Conservation (phyloP, 2,329 filamentous ascomycete genomes). For the Pyrenophora tritici-repentis region DNA sequence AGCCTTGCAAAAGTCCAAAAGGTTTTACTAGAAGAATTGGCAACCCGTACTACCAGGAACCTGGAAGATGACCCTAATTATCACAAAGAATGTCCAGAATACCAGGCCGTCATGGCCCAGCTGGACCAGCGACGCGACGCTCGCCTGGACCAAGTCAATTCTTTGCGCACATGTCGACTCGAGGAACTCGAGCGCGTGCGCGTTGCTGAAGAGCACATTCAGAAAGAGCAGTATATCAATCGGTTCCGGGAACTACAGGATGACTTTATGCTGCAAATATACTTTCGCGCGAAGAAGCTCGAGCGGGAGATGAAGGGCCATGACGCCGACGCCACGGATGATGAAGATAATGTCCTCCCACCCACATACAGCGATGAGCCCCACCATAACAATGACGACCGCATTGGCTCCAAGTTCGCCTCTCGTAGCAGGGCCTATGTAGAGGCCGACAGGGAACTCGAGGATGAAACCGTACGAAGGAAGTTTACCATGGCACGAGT, state of each 20-base stretch:
- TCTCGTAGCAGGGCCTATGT: constrained; percentile 50
- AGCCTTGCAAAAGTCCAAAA: constrained; percentile 67
- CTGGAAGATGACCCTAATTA: constrained; percentile 60
- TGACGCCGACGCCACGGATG: constrained; percentile 48
- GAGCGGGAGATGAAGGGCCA: constrained; percentile 42
- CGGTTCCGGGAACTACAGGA: constrained; percentile 41
- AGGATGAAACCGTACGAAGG: constrained; percentile 34
- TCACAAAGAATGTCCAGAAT: constrained; percentile 61
- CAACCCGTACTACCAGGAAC: constrained; percentile 63
- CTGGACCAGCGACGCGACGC: constrained; percentile 56
- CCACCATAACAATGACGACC: constrained; percentile 29
- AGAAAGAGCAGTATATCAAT: constrained; percentile 43
- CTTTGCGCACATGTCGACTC: constrained; percentile 45
- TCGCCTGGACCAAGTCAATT: constrained; percentile 47
- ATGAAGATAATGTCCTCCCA: constrained; percentile 47
- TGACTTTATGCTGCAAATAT: constrained; percentile 44
- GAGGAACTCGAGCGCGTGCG: constrained; percentile 45
- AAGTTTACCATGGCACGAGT: constrained; percentile 29
- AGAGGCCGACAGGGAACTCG: constrained; percentile 45
- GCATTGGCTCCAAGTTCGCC: constrained; percentile 43
- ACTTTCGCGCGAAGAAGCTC: constrained; percentile 46
- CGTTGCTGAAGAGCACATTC: constrained; percentile 42
- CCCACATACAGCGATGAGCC: constrained; percentile 40
- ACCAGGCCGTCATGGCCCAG: constrained; percentile 56
- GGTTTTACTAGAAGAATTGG: constrained; percentile 68